Percentiles rank a stretch among this genome's conserved stretches.
Conservation (phyloP, 2,329 filamentous ascomycete genomes). For the Diplocarpon rosae region DNA sequence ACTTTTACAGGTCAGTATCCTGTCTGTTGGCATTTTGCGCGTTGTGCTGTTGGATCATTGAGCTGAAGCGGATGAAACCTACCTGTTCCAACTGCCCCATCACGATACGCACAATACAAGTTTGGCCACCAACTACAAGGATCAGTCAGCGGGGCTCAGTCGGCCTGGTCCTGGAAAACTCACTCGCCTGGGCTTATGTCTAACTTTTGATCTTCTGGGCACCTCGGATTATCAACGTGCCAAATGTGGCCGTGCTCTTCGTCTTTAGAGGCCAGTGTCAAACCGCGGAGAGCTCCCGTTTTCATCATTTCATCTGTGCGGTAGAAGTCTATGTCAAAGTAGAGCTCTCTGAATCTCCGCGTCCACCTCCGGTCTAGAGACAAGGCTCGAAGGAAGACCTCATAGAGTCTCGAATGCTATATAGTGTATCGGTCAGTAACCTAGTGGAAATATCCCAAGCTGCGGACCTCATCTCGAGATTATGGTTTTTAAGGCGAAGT, state of each 20-base stretch:
- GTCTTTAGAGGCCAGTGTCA: constrained; percentile 6
- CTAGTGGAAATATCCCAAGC: too few relatives aligned
- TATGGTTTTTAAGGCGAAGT: too few relatives aligned
- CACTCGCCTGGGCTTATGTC: constrained; percentile 40
- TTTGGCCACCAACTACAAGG: constrained; percentile 45
- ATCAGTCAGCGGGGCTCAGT: constrained; percentile 12
- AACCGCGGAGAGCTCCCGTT: constrained; percentile 9
- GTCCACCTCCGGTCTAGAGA: constrained; percentile 16
- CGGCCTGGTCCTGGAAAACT: constrained; percentile 17
- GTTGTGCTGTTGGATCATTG: constrained; percentile 13
- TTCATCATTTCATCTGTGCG: constrained; percentile 13
- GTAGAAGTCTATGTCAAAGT: constrained; percentile 13
- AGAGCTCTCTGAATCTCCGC: constrained; percentile 10
- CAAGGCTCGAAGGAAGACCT: constrained; percentile 1
- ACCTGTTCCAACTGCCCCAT: constrained; percentile 38
- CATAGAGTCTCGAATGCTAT: constrained; percentile 1
- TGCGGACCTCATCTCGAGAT: too few relatives aligned
- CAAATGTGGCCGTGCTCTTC: constrained; percentile 6
- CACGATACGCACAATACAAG: constrained; percentile 42
- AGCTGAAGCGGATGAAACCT: neutral
- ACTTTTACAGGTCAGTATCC: constrained; percentile 28
- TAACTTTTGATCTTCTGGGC: constrained; percentile 24
- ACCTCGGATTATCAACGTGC: constrained; percentile 5
- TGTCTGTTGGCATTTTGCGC: neutral
- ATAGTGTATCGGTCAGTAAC: too few relatives aligned